Evolutionary conservation across 2,329 filamentous ascomycete genomes (phyloP).

Genomic region (Ustilaginoidea virens): DNA sequence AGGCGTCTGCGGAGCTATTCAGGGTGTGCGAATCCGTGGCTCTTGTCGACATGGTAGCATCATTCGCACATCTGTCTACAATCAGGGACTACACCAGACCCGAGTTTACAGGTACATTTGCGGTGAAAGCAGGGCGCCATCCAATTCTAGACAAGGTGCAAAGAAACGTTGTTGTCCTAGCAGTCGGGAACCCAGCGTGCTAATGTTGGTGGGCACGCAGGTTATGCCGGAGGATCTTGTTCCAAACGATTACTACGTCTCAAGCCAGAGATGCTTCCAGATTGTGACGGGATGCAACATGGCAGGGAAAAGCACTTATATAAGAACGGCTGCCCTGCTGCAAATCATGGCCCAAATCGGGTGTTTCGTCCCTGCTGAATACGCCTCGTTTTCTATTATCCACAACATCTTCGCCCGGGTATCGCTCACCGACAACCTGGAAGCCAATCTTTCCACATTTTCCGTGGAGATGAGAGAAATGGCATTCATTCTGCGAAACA

Average conservation of each 20-base stretch:
- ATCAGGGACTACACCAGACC: slow-evolving; percentile 46
- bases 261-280: slow-evolving; percentile 68
- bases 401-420: slow-evolving; percentile 78
- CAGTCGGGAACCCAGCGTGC: no score
- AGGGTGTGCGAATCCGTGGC: slow-evolving; percentile 75
- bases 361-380: slow-evolving; percentile 74
- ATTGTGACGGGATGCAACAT: slow-evolving; percentile 95
- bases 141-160: slow-evolving; percentile 64
- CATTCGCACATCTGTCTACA: slow-evolving; percentile 62
- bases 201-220: slow-evolving; percentile 18
- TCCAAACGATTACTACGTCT: slow-evolving; percentile 82
- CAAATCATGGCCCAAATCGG: slow-evolving; percentile 91
- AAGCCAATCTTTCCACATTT: slow-evolving; percentile 86
- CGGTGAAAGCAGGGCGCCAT: slow-evolving; percentile 60
- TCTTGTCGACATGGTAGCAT: slow-evolving; percentile 70
- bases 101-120: slow-evolving; percentile 50
- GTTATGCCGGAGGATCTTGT: slow-evolving; percentile 55
- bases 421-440: slow-evolving; percentile 74
- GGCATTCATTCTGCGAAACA: slow-evolving; percentile 77
- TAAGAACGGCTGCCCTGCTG: slow-evolving; percentile 68
- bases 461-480: slow-evolving; percentile 92
- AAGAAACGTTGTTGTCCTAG: no score
- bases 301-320: slow-evolving; percentile 95
- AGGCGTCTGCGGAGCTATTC: slow-evolving; percentile 59
- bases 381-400: slow-evolving; percentile 66